These are phyloP conservation scores for Aureobasidium sp. DNA, from an alignment of 2,329 filamentous ascomycete species.

Conservation along the genomic window DNA sequence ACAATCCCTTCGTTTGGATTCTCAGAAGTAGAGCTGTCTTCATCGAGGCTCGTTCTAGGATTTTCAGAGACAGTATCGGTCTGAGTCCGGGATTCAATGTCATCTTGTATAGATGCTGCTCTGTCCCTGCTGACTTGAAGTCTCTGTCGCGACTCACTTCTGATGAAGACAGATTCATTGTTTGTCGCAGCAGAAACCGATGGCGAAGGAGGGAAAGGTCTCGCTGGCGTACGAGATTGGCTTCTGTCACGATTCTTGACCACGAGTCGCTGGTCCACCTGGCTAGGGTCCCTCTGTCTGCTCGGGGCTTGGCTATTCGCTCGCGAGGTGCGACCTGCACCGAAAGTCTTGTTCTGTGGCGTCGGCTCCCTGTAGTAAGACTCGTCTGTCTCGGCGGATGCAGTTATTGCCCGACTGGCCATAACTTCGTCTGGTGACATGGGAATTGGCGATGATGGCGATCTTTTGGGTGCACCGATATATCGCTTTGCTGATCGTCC, in stretches of 20 bases:
- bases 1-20: slow-evolving; percentile 26
- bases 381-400: slow-evolving; percentile 28
- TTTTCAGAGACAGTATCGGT: no score
- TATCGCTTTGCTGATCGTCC: slow-evolving; percentile 60
- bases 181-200: background rate
- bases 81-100: background rate
- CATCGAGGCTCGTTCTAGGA: background rate
- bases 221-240: background rate
- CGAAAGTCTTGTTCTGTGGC: background rate
- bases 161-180: background rate
- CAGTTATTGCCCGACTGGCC: slow-evolving; percentile 16
- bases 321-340: background rate
- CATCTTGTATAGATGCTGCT: background rate
- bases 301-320: slow-evolving; percentile 19
- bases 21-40: slow-evolving; percentile 35
- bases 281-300: background rate
- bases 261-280: background rate
- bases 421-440: slow-evolving; percentile 81
- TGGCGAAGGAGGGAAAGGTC: background rate
- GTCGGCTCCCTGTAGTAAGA: slow-evolving; percentile 35
- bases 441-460: slow-evolving; percentile 83
- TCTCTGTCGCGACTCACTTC: background rate
- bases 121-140: background rate
- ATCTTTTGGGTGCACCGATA: slow-evolving; percentile 72
- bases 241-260: background rate